Base-by-base conservation (phyloP, 1,284 basidiomycete genomes). In the Cronartium ribicola region DNA sequence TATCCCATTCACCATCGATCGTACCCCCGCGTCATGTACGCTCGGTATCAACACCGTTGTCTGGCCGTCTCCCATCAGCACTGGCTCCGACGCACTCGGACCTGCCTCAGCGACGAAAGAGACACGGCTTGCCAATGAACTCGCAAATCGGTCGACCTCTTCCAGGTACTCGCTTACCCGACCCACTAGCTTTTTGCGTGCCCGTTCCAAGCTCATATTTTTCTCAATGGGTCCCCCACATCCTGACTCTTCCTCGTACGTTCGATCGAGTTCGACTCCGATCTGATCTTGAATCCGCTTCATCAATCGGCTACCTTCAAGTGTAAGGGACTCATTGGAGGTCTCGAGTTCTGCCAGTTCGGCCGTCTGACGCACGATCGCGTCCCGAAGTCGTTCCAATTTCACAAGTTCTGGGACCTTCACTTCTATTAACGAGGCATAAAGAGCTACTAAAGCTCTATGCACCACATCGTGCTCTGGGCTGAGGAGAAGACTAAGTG, bases 241-340 rank as follows among this genome's bases (percentile, higher is more conserved):
- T 29, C 22, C 57, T 39, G 22, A 17, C 39, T 11, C 37, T 20
- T 17, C 60, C 41, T 71, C 68, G 48, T 71, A 71, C 20, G 60
- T 70, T 36, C 51, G 43, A 59, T 71, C 68, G 29, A 71, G 61
- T 51, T 71, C 61, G 8, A 64, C 22, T 37, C 36, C 46, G 20
- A 71, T 71, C 40, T 39, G 36, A 71, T 71, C 68, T 71, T 71
- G 68, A 10, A 71, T 61, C n/a, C 44, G 61, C 40, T 71, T 71
- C 59, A 71, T 71, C 61, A 59, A 64, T 29, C 68, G 59, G 10
- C 68, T 61, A 57, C 68, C 68, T 64, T 71, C 68, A 55, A 71
- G 63, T 39, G 64, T 46, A 22, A 62, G 51, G 44, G 43, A 43
- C n/a, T 71, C 68, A 39, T 71, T 51, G 22, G 48, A 41, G 64